These are phyloP conservation scores for Entomortierella chlamydospora DNA, from an alignment of 192 early-diverging fungal genomes.

Conservation along the genomic window DNA sequence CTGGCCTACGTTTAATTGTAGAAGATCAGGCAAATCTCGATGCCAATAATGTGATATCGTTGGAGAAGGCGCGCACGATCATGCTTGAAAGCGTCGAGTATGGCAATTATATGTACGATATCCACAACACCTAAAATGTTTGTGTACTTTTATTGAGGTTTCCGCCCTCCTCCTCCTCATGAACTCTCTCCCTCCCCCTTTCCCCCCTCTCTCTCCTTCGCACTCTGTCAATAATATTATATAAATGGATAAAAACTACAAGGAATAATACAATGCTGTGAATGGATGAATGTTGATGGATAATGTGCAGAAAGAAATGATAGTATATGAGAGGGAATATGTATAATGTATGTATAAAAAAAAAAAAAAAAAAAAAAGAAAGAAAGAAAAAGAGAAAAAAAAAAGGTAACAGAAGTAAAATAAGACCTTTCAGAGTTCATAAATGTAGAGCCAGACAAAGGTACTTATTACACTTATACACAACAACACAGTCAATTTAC, in stretches of 20 bases:
- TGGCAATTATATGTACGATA: conserved; percentile 53
- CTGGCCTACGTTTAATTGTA: conserved; percentile 57
- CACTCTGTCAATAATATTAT: neutral
- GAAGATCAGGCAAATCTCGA: conserved; percentile 46
- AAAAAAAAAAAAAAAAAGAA: neutral
- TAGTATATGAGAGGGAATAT: too few relatives aligned
- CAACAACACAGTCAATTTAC: neutral
- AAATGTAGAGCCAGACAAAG: neutral
- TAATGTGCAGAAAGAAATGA: neutral
- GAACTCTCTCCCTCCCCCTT: neutral
- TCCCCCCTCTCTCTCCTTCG: neutral
- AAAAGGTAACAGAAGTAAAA: neutral
- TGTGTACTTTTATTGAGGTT: neutral
- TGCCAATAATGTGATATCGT: neutral
- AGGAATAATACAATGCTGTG: neutral
- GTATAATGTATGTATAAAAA: neutral
- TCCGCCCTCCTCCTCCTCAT: neutral
- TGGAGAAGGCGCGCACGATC: conserved; percentile 45
- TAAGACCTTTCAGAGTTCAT: neutral
- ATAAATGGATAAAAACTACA: neutral
- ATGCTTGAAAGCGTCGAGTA: conserved; percentile 60
- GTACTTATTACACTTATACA: neutral
- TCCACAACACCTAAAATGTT: neutral
- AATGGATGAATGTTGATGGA: neutral
- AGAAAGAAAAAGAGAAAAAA: conserved; percentile 1